Base-by-base conservation (phyloP, 805 yeast genomes). In the Yarrowia osloensis region DNA sequence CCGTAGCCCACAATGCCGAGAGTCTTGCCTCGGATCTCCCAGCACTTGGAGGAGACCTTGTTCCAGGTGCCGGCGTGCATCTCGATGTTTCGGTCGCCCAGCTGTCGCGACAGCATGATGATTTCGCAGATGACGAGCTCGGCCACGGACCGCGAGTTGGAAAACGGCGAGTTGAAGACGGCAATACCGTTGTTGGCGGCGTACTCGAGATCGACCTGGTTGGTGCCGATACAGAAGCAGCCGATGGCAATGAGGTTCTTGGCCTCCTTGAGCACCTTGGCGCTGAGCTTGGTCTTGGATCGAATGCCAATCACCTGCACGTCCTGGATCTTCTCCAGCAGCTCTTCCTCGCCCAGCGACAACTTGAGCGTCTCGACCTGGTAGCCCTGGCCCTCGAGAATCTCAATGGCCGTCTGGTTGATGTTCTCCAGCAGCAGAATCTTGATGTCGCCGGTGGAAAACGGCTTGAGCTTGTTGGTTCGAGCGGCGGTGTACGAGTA, bases 11-110 rank as follows among this genome's bases (percentile, higher is more conserved):
- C 84, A 75, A 95, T 95, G 70, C 99, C 99, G 74, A 95, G 84
- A 59, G 99, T 94, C 80, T 95, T 95, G 72, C 99, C 99, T 82
- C 99, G 90, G 73, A 95, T 93, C 81, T 95, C 99, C 98, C 98
- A 95, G 82, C 99, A 95, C 79, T 86, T 92, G 72, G 91, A 84
- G 74, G 90, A 83, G 73, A 94, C 98, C 82, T 95, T 95, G 83
- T 95, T 95, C 99, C 99, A 95, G 70, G 94, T 88, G 71, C 98
- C 98, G 67, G 94, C 85, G 82, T 94, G 99, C 82, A 95, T 77
- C 82, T 95, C 99, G 71, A 89, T 88, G 39, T 97, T 91, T 81
- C 99, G 88, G 79, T 95, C 99, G 75, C 98, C 97, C 70, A 94
- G 80, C 82, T 95, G 99, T 82, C 99, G 89, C 31, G 99, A 97